Base-by-base conservation (phyloP, 140 eudicot species). In the Eryngium alpinum region DNA sequence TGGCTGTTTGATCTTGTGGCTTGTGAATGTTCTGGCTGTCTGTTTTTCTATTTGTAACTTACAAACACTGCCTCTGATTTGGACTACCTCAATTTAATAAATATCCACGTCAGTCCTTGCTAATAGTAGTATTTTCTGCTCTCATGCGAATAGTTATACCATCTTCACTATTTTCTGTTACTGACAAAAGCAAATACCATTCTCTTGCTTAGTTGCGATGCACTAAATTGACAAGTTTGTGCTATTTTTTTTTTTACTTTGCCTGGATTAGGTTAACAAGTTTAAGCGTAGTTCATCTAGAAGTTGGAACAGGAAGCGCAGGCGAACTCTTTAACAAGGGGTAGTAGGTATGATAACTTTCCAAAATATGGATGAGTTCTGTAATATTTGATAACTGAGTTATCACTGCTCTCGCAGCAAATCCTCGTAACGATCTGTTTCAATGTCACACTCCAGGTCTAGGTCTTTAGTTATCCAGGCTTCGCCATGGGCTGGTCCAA, bases 391-490 rank as follows among this genome's bases (percentile, higher is more conserved):
- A 38, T 38, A 38, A 38, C 7, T 38, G 46, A 38, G 46, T 38
- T 38, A 7, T 4, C 46, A 38, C 46, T 38, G 46, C 85, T 50
- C 57, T n/a, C 63, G 78, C 91, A 94, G 98, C 88, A 92, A 86
- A 86, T 94, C 96, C 31, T 73, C 50, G 79, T 91, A 80, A 5
- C 89, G 92, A 44, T 88, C 98, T 66, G 85, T 80, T 29, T 38
- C 46, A 38, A 38, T 4, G 46, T 38, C 46, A 38, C 46, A 4
- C 7, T 38, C 46, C 7, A 38, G 84, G 79, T 90, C 97, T 28
- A 84, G 93, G 69, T 92, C 94, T 65, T 86, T 87, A 59, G 89
- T 97, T 75, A n/a, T n/a, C n/a, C n/a, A n/a, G n/a, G n/a, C n/a
- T n/a, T n/a, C n/a, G n/a, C n/a, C n/a, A n/a, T n/a, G n/a, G n/a